Evolutionary conservation across 1,284 basidiomycete species (phyloP), one percentile per base, ranked within the genome.

Genomic region (Apiotrichum mycotoxinovorans): DNA sequence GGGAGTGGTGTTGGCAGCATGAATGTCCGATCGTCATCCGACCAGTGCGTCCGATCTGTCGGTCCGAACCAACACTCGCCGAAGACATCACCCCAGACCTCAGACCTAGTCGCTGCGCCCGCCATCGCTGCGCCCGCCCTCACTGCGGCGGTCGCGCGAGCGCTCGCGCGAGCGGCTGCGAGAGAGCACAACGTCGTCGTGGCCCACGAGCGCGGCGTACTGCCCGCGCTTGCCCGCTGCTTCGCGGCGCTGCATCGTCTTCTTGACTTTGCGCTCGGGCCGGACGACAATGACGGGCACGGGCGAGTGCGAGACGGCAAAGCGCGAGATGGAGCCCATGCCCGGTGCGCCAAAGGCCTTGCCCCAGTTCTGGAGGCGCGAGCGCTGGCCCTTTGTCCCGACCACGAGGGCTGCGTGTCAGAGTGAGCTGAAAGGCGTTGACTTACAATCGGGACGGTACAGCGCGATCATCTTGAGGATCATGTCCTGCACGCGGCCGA

Each of bases 401-500:
- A 98, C 93, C 18, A 97, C 87, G 53, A 98, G 82, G 1, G 89
- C 75, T 77, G 56, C 17, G 41, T 40, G 48, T 55, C 4, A 52
- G 43, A 22, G 27, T 17, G 37, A 23, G 38, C 18, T 18, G 12
- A 25, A 26, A 35, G 4, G 22, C 14, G 12, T 26, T 42, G 14
- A 68, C 74, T 71, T 50, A 75, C 75, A 91, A 75, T 98, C 94
- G 2, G 95, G 95, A 44, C 93, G 86, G 71, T 98, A 98, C 38
- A 98, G 84, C 2, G 92, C 89, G 62, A 98, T 95, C 64, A 98
- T 84, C 48, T 91, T 86, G 68, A 93, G 88, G 60, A 98, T 86
- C 11, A 90, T 93, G 55, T 88, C 84, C 0, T 90, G 89, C 8
- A 96, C 85, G 61, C 86, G 87, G 34, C 95, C 95, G 1, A 92